Percentiles rank a stretch among this genome's conserved stretches.
phyloP scores from a whole-genome alignment of 129 eudicot genomes.

The Lactuca sativa region DNA sequence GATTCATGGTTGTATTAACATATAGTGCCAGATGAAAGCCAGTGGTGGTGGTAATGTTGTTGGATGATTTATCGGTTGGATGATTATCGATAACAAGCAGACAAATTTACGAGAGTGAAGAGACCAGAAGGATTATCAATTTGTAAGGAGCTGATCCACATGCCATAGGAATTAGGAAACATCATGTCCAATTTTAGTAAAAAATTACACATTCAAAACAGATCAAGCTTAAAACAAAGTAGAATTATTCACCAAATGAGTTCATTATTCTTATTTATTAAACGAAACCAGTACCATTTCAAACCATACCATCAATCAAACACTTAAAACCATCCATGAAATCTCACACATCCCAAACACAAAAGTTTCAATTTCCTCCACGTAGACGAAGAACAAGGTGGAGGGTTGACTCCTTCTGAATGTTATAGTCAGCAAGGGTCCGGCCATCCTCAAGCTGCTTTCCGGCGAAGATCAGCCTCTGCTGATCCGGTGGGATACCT shows the following conservation, averaged over 20 bases:
- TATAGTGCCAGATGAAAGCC: too few species aligned
- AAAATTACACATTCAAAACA: background rate
- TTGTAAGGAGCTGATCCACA: too few species aligned
- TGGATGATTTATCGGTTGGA: too few species aligned
- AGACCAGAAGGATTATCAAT: too few species aligned
- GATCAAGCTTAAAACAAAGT: background rate
- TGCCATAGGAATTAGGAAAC: too few species aligned
- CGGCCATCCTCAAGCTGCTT: constrained; percentile 20
- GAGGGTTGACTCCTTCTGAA: constrained; percentile 19
- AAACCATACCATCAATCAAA: background rate
- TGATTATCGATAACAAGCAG: too few species aligned
- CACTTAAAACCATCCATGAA: background rate
- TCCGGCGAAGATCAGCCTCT: too few species aligned
- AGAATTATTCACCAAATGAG: background rate
- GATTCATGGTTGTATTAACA: too few species aligned
- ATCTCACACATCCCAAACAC: background rate
- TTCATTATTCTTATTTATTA: background rate
- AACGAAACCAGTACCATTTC: background rate
- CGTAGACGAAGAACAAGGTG: constrained; percentile 24
- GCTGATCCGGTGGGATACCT: too few species aligned
- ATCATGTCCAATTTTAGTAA: too few species aligned
- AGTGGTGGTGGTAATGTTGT: too few species aligned
- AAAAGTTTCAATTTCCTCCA: constrained; percentile 16
- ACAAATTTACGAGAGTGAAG: too few species aligned
- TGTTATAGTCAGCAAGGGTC: constrained; percentile 20